Evolutionary conservation across 2,329 filamentous ascomycete species (phyloP).

Genomic region (Xylaria sp.): DNA sequence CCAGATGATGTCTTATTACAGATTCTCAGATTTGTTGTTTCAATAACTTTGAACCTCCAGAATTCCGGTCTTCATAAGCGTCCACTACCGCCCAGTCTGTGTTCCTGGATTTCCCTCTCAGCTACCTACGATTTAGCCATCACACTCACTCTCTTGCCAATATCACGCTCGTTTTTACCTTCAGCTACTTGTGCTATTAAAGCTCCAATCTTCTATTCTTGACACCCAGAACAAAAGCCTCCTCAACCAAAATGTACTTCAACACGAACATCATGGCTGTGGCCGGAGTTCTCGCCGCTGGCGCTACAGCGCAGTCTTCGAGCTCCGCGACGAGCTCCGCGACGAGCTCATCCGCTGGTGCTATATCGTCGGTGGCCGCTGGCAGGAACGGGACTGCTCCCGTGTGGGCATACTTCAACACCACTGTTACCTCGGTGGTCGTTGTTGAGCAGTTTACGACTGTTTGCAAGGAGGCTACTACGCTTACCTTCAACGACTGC

Average conservation of each 20-base stretch:
- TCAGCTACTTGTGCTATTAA: too few species aligned
- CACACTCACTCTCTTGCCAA: background rate
- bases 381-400: slow-evolving; percentile 16
- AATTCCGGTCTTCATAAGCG: slow-evolving; percentile 32
- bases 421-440: slow-evolving; percentile 34
- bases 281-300: slow-evolving; percentile 32
- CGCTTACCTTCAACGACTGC: slow-evolving; percentile 56
- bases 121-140: slow-evolving; percentile 2
- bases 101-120: slow-evolving; percentile 7
- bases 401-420: slow-evolving; percentile 38
- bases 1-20: slow-evolving; percentile 40
- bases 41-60: slow-evolving; percentile 21
- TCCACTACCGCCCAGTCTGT: slow-evolving; percentile 16
- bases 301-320: slow-evolving; percentile 5
- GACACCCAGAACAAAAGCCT: slow-evolving; percentile 14
- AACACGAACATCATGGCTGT: slow-evolving; percentile 34
- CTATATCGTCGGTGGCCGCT: slow-evolving; percentile 1
- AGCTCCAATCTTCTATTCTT: background rate
- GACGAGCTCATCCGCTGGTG: slow-evolving; percentile 1
- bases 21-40: slow-evolving; percentile 31
- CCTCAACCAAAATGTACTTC: slow-evolving; percentile 42
- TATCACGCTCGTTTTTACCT: slow-evolving; percentile 14
- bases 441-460: slow-evolving; percentile 38
- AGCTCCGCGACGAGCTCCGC: background rate
- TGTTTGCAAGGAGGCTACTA: slow-evolving; percentile 54